Evolutionary conservation across 2,329 filamentous ascomycete species (phyloP).

Genomic region (Ophiostoma sp.): DNA sequence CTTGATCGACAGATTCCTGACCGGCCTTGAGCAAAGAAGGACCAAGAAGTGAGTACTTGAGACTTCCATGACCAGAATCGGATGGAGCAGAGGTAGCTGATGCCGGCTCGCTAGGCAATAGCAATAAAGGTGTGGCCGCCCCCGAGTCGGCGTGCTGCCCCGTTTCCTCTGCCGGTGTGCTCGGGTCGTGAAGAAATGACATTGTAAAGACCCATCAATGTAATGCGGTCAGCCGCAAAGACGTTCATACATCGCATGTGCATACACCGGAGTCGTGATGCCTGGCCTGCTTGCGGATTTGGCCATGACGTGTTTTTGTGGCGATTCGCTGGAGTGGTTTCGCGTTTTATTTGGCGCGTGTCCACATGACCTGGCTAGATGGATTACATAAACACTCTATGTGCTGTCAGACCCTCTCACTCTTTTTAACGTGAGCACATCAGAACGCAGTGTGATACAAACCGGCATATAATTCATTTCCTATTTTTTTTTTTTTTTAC

Average conservation of each 20-base stretch:
- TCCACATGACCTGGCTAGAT: conserved; percentile 4
- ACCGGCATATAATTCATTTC: background rate
- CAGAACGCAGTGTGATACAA: background rate
- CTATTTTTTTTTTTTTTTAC: background rate
- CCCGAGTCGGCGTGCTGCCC: background rate
- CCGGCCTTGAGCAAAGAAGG: conserved; percentile 91
- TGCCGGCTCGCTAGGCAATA: background rate
- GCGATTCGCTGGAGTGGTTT: background rate
- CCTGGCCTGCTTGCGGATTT: background rate
- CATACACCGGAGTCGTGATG: background rate
- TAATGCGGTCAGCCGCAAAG: background rate
- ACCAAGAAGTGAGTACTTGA: conserved; percentile 86
- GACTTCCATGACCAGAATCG: conserved; percentile 37
- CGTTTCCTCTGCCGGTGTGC: background rate
- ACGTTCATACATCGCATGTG: background rate
- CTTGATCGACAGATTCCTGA: conserved; percentile 88
- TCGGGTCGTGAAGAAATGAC: background rate
- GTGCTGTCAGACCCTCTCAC: background rate
- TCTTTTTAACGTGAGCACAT: background rate
- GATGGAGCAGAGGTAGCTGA: background rate
- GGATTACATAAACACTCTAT: background rate
- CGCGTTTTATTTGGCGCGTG: conserved; percentile 8
- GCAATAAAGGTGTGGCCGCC: no score
- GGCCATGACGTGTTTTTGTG: background rate
- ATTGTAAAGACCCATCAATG: background rate